phyloP scores from a whole-genome alignment of 2,329 filamentous ascomycete genomes.

The Penicillium sp. region DNA sequence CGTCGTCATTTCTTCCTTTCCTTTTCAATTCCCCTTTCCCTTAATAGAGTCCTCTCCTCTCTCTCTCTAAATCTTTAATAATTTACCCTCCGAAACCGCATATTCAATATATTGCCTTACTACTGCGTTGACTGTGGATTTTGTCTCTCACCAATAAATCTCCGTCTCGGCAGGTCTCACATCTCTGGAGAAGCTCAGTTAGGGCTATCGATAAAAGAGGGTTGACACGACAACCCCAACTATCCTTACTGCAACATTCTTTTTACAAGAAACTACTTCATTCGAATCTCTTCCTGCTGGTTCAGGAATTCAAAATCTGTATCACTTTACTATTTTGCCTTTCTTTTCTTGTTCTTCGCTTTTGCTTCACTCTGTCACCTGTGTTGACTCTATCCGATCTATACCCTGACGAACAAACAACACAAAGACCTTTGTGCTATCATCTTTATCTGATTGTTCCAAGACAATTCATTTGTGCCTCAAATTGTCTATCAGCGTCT shows the following conservation, averaged over 20 bases:
- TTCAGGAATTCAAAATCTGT: slow-evolving; percentile 18
- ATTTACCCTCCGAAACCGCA: slow-evolving; percentile 12
- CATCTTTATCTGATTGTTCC: not conserved
- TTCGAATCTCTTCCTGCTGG: slow-evolving; percentile 32
- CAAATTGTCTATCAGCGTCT: not conserved
- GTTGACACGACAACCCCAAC: slow-evolving; percentile 39
- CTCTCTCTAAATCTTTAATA: slow-evolving; percentile 8
- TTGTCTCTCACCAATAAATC: slow-evolving; percentile 24
- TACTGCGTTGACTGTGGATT: slow-evolving; percentile 12
- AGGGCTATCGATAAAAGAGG: slow-evolving; percentile 30
- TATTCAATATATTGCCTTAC: slow-evolving; percentile 16
- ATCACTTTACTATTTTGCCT: slow-evolving; percentile 1
- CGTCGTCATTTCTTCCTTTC: slow-evolving; percentile 21
- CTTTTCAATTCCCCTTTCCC: not conserved
- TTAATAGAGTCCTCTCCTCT: not conserved
- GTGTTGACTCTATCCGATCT: slow-evolving; percentile 2
- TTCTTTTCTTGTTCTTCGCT: not conserved
- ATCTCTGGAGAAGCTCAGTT: slow-evolving; percentile 16
- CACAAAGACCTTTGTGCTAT: slow-evolving; percentile 3
- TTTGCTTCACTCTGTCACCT: not conserved
- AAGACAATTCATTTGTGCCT: not conserved
- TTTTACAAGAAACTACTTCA: slow-evolving; percentile 18
- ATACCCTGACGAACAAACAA: not conserved
- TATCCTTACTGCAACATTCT: slow-evolving; percentile 35
- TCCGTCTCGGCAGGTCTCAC: slow-evolving; percentile 23